These are phyloP conservation scores for Musa beccarii DNA, from an alignment of 176 grass and related monocot species.

Conservation along the genomic window DNA sequence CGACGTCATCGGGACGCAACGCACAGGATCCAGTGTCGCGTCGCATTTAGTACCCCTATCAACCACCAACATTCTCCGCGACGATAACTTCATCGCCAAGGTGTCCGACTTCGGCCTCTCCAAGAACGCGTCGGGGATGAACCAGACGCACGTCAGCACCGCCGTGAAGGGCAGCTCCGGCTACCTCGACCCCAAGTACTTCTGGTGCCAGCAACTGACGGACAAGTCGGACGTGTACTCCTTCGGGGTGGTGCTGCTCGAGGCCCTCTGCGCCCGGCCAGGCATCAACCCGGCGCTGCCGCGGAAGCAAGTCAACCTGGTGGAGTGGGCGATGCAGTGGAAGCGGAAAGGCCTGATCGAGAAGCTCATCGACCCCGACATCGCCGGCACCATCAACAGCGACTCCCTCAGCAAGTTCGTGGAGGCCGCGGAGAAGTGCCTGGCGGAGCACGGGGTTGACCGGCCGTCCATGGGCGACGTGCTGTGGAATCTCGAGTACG, in stretches of 20 bases:
- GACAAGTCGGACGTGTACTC: constrained; percentile 98
- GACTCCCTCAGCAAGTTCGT: constrained; percentile 79
- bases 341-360: constrained; percentile 82
- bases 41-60: no score
- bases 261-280: constrained; percentile 70
- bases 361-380: constrained; percentile 83
- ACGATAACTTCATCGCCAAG: constrained; percentile 92
- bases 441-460: constrained; percentile 65
- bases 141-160: constrained; percentile 93
- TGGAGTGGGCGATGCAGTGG: constrained; percentile 91
- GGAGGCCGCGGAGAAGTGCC: constrained; percentile 83
- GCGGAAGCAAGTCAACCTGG: constrained; percentile 85
- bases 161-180: constrained; percentile 97
- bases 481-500: constrained; percentile 93
- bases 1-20: no score
- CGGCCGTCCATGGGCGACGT: constrained; percentile 94
- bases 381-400: constrained; percentile 63
- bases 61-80: constrained; percentile 97
- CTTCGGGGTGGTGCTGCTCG: constrained; percentile 86
- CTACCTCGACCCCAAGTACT: constrained; percentile 97
- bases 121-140: constrained; percentile 79
- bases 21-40: no score
- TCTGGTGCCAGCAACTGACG: constrained; percentile 90
- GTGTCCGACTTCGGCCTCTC: constrained; percentile 82
- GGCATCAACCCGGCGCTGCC: constrained; percentile 80